Conservation (phyloP, 1,284 basidiomycete species). For the Termitomyces sp. region DNA sequence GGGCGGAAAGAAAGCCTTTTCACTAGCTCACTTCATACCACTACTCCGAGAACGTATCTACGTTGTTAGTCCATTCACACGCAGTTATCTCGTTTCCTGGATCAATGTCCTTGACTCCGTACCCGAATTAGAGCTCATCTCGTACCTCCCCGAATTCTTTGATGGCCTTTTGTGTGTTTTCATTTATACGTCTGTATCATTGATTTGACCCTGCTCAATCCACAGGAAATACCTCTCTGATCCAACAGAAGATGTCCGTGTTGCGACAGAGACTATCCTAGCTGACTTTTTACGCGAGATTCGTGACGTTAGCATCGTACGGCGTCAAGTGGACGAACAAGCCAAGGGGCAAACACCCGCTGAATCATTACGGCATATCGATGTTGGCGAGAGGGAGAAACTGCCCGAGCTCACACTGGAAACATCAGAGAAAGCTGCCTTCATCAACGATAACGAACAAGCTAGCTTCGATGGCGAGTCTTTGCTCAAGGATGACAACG, state of each 20-base stretch:
- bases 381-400: constrained; percentile 35
- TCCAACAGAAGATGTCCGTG: constrained; percentile 89
- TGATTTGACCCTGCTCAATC: constrained; percentile 6
- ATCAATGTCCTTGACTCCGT: constrained; percentile 95
- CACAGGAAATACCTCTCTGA: constrained; percentile 91
- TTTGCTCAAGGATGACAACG: constrained; percentile 37
- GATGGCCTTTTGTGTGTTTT: constrained; percentile 86
- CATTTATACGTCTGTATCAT: not conserved
- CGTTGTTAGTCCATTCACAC: constrained; percentile 92
- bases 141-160: constrained; percentile 91
- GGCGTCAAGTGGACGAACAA: constrained; percentile 56
- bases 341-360: constrained; percentile 37
- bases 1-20: constrained; percentile 79
- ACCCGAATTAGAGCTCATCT: constrained; percentile 92
- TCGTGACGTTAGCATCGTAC: constrained; percentile 74
- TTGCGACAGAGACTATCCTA: constrained; percentile 87
- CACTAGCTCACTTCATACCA: constrained; percentile 91
- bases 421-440: constrained; percentile 44
- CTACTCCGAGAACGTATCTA: constrained; percentile 91
- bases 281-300: constrained; percentile 94
- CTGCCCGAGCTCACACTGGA: constrained; percentile 45
- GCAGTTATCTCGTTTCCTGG: constrained; percentile 97
- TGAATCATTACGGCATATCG: constrained; percentile 36
- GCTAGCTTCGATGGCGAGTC: constrained; percentile 39
- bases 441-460: constrained; percentile 50